A percentile compares a stretch with the other conserved stretches of the same genome.
Evolutionary conservation across 371 early-diverging fungal species (phyloP).

Genomic region (Mortierella sp.): DNA sequence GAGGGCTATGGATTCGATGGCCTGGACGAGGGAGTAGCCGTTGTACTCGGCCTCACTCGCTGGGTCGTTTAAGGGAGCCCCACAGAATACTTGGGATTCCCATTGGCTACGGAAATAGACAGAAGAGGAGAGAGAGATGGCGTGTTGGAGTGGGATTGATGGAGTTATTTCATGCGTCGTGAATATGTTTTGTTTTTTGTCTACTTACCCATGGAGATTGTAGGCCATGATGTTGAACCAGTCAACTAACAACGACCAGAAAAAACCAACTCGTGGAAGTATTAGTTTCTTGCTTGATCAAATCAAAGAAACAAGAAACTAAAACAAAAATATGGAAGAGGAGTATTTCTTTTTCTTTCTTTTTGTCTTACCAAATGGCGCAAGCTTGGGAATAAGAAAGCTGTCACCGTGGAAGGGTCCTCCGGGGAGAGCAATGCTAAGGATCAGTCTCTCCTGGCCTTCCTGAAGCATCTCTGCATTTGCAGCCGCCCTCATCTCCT

Average conservation of each 20-base stretch:
- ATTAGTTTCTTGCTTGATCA: too few relatives aligned
- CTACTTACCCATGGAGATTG: slow-evolving; percentile 55
- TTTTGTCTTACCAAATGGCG: slow-evolving; percentile 23
- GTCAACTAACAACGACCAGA: too few relatives aligned
- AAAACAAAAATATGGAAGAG: background rate
- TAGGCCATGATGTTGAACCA: slow-evolving; percentile 59
- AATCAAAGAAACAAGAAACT: background rate
- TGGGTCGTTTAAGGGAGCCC: slow-evolving; percentile 42
- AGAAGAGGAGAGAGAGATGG: background rate
- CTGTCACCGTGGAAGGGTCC: slow-evolving; percentile 48
- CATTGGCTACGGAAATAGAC: slow-evolving; percentile 31
- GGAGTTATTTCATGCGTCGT: too few relatives aligned
- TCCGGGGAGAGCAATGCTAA: slow-evolving; percentile 50
- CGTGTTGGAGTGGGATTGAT: too few relatives aligned
- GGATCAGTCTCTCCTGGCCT: slow-evolving; percentile 28
- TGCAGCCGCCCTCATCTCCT: slow-evolving; percentile 48
- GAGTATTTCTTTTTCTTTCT: background rate
- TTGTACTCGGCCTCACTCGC: slow-evolving; percentile 37
- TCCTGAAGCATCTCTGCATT: slow-evolving; percentile 19
- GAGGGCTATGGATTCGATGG: slow-evolving; percentile 46
- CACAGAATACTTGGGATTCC: slow-evolving; percentile 54
- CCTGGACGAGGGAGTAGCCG: slow-evolving; percentile 51
- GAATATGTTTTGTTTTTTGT: background rate
- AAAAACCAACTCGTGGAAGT: too few relatives aligned
- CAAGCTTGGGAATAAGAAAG: slow-evolving; percentile 40